These are phyloP conservation scores for Vaccinium vitisidaea DNA, from an alignment of 148 eudicot species.

Conservation along the genomic window DNA sequence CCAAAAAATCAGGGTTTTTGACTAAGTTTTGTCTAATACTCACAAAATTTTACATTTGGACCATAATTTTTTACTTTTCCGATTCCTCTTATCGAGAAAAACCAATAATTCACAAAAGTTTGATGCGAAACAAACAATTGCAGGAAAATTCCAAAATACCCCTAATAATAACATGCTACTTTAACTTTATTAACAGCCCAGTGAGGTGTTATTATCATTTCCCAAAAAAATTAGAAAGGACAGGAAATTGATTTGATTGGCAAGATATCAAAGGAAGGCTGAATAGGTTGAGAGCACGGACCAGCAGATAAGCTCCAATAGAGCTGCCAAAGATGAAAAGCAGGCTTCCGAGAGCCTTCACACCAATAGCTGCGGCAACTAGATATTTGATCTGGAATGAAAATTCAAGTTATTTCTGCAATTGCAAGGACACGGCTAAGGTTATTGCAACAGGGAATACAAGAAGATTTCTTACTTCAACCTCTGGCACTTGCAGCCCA, in stretches of 20 bases:
- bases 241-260: not conserved
- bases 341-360: constrained; percentile 80
- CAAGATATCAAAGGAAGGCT: not conserved
- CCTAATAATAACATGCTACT: not conserved
- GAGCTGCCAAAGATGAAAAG: constrained; percentile 77
- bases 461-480: constrained; percentile 47
- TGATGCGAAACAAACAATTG: no score
- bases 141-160: no score
- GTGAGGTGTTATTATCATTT: not conserved
- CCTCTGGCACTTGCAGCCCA: constrained; percentile 60
- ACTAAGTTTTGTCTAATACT: no score
- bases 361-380: constrained; percentile 62
- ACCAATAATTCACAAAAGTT: no score
- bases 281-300: constrained; percentile 18
- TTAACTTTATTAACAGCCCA: not conserved
- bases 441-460: not conserved
- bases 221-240: not conserved
- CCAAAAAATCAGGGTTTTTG: no score
- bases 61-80: no score
- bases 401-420: not conserved
- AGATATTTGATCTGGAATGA: constrained; percentile 56
- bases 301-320: constrained; percentile 80
- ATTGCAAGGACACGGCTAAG: not conserved
- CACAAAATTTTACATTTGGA: no score
- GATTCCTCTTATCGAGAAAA: no score